Base-by-base conservation (phyloP, 768 basidiomycete species). In the Boletellus emodensis region DNA sequence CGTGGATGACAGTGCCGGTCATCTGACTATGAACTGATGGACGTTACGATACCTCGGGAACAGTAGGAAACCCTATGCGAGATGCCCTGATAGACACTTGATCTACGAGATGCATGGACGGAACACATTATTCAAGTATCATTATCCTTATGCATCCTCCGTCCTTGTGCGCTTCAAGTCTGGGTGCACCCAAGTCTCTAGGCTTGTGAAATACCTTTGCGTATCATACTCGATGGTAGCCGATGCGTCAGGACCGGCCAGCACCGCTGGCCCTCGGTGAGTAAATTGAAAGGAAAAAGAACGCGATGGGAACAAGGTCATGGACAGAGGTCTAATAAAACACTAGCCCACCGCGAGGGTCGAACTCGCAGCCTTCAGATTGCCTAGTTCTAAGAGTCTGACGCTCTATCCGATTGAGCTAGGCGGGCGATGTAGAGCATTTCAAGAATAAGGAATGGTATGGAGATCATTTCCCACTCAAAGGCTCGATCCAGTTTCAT, bases 331-430 rank as follows among this genome's bases (percentile, higher is more conserved):
- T 24, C 6, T 24, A 6, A 24, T 24, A 24, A 26, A 51, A 34
- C 24, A 55, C 41, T 78, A 79, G 78, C 76, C 76, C 76, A 78
- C 78, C 77, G 76, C 77, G 77, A 77, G 78, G 76, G 77, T 78
- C 76, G 76, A 78, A 79, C 77, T 77, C 77, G 77, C 77, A 78
- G 76, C 76, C 78, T 79, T 78, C 76, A 76, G 77, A 77, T 76
- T 48, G 67, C 69, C 67, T 68, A 69, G 58, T 64, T 48, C 40
- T 80, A 80, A 79, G 76, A 79, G 77, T 79, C 77, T 80, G 77
- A 79, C 77, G 77, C 77, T 80, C 78, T 79, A 80, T 79, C 77
- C 77, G 76, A 79, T 79, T 79, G 79, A 80, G 77, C 79, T 80
- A 79, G 77, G 77, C 77, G 75, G 79, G 77, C 77, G 56, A 47